A percentile compares a stretch with the other conserved stretches of the same genome.
phyloP scores from a whole-genome alignment of 305 asterid genomes.

The Solanum hybrid region DNA sequence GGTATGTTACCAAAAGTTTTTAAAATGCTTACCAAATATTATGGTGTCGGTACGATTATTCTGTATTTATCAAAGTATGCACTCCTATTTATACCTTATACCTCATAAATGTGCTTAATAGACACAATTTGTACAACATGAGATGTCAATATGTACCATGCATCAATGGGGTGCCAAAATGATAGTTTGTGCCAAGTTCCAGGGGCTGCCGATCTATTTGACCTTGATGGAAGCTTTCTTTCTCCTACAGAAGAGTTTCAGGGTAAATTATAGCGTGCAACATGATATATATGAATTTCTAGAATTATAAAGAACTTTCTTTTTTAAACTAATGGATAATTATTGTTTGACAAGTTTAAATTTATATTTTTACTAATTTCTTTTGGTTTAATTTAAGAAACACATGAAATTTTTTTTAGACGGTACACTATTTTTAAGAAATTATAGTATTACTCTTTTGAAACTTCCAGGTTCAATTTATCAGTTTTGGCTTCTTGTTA shows the following conservation, averaged over 20 bases:
- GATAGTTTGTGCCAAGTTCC: not conserved
- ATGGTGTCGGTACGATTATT: not conserved
- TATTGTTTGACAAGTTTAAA: not conserved
- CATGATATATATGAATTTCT: not conserved
- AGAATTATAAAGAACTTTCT: not conserved
- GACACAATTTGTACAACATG: not conserved
- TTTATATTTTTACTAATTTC: not conserved
- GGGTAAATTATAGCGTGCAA: not conserved
- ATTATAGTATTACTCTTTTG: not conserved
- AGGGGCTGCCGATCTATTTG: not conserved
- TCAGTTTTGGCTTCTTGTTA: not conserved
- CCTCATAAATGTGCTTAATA: not conserved
- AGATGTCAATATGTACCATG: not conserved
- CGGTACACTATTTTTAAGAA: not conserved
- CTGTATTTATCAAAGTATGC: not conserved
- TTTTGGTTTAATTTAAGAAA: not conserved
- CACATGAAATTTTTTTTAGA: not conserved
- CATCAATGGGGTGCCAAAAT: not conserved
- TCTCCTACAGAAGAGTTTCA: not conserved
- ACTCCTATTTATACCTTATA: not conserved
- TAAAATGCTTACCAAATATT: not conserved
- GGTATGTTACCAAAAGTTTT: not conserved
- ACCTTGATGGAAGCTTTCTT: not conserved
- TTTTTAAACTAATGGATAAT: not conserved
- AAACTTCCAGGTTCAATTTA: not conserved